Evolutionary conservation across 306 rosid genomes (phyloP), one percentile per base, ranked within the genome.

Genomic region (Acacia acuminata): DNA sequence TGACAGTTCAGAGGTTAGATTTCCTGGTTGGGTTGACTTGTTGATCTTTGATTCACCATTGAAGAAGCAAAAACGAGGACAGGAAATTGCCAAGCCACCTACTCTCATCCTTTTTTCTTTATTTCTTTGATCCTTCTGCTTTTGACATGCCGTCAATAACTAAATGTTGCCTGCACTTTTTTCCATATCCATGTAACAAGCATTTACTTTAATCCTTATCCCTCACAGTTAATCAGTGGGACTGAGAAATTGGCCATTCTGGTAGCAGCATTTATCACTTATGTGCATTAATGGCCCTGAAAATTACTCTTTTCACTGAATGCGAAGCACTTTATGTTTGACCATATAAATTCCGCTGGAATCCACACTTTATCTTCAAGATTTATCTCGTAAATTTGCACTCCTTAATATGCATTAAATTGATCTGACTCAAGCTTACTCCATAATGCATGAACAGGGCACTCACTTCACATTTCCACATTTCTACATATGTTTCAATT

Each of bases 1-100:
- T 73, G 67, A 56, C 77, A 58, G 50, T 66, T 67, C 43, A 17
- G 38, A 58, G 69, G 67, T 69, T 61, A 75, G 12, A 25, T 44
- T 66, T 40, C 51, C 58, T 77, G 2, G 30, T 15, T 30, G 69
- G 69, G 40, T 30, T 64, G 20, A 64, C 40, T 30, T 64, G 36
- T 11, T 25, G 20, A 64, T 64, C 40, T 14, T 7, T 64, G 69
- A 64, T 30, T 64, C 40, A 15, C 30, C 34, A 64, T 30, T 27
- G 42, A 30, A 64, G 42, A 14, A 64, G 42, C n/a, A 64, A 64
- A 5, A 15, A 32, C 32, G 5, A 13, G 70, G 40, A 63, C 36
- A 25, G 38, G 43, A 64, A 64, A 30, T 64, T 30, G 42, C 70
- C 42, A 30, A 15, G 70, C 14, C 30, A 32, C 70, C 22, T 5